These are phyloP conservation scores for Fistulina hepatica DNA, from an alignment of 1,284 basidiomycete species.

Conservation along the genomic window DNA sequence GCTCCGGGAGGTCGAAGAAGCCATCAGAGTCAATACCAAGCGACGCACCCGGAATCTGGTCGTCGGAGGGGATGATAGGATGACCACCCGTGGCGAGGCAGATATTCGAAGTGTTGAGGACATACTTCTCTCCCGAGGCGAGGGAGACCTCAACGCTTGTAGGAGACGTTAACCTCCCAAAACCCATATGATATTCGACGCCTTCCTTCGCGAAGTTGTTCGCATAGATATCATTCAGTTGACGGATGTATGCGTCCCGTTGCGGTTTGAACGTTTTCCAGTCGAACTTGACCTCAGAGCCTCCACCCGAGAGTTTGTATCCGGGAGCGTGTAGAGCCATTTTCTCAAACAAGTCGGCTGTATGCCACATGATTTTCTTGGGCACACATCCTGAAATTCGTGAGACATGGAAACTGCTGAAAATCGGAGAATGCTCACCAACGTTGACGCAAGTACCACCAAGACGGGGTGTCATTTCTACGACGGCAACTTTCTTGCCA, in stretches of 20 bases:
- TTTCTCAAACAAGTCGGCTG: constrained; percentile 86
- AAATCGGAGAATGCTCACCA: constrained; percentile 39
- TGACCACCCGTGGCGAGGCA: constrained; percentile 82
- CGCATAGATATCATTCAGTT: constrained; percentile 89
- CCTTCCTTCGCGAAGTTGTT: constrained; percentile 81
- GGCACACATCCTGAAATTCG: constrained; percentile 65
- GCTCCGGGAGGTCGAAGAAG: constrained; percentile 87
- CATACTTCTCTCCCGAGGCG: constrained; percentile 55
- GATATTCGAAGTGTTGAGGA: constrained; percentile 64
- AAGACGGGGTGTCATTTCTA: constrained; percentile 68
- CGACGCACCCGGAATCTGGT: constrained; percentile 78
- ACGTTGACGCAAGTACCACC: constrained; percentile 98
- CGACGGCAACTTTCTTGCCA: constrained; percentile 87
- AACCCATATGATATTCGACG: constrained; percentile 83
- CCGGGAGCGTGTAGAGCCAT: constrained; percentile 64
- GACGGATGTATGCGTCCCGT: constrained; percentile 90
- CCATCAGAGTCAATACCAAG: constrained; percentile 92
- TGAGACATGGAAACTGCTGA: constrained; percentile 7
- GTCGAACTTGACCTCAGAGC: constrained; percentile 54
- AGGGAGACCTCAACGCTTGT: constrained; percentile 59
- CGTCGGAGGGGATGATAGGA: constrained; percentile 74
- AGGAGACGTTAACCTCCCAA: constrained; percentile 60
- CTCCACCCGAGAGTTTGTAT: constrained; percentile 65
- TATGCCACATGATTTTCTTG: constrained; percentile 99
- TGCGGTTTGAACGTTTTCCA: constrained; percentile 90